Percentiles rank a stretch among this genome's conserved stretches.
Conservation (phyloP, 164 flowering plant genomes). For the Annona cherimola region DNA sequence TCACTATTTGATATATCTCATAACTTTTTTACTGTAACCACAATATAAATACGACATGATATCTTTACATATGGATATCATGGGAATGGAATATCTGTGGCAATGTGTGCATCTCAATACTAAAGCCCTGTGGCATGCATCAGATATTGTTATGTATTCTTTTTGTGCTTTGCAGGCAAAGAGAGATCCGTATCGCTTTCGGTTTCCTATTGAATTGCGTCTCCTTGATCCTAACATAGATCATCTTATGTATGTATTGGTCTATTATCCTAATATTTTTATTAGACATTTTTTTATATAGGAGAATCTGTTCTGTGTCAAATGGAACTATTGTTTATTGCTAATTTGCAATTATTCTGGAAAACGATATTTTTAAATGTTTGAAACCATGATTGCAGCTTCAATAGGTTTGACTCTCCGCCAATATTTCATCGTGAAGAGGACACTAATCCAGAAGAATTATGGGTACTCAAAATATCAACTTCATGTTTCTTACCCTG, state of each 20-base stretch:
- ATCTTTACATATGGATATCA: too few species aligned
- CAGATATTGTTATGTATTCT: neutral
- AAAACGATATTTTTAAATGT: neutral
- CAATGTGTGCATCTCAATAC: neutral
- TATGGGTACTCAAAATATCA: constrained; percentile 37
- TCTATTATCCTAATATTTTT: neutral
- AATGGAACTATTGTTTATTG: neutral
- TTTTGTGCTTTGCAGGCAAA: constrained; percentile 69
- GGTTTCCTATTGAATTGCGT: constrained; percentile 97
- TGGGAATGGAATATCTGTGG: too few species aligned
- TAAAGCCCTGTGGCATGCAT: neutral
- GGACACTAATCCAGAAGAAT: constrained; percentile 78
- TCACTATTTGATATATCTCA: too few species aligned
- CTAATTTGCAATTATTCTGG: neutral
- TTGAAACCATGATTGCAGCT: constrained; percentile 44
- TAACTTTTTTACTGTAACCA: too few species aligned
- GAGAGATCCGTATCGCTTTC: constrained; percentile 89
- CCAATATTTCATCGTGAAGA: constrained; percentile 91
- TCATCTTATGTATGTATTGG: constrained; percentile 71
- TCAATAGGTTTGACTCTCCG: constrained; percentile 84
- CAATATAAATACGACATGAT: too few species aligned
- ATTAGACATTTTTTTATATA: neutral
- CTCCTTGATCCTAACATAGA: constrained; percentile 90
- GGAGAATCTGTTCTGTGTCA: neutral
- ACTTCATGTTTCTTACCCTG: neutral